Evolutionary conservation across 495 filamentous ascomycete genomes (phyloP), one percentile per base, ranked within the genome.

Genomic region (Aspergillus coremiiformis): DNA sequence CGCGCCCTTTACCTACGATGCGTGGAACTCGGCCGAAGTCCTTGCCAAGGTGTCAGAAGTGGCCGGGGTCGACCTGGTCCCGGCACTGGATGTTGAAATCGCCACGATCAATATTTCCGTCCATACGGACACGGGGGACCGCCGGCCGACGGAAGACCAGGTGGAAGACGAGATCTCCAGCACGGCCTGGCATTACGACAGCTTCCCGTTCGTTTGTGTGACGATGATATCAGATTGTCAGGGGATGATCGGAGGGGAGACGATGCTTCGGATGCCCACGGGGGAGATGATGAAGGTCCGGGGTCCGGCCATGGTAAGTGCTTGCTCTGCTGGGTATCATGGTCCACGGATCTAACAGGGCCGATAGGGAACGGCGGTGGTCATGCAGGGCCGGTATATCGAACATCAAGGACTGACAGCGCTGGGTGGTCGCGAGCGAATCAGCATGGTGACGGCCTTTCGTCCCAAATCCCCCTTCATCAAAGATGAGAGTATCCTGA

Each of bases 191-290:
- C 84, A 90, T 65, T 78, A 67, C 32, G 85, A 90, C 55, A 83
- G 81, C 55, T 88, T 85, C 61, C 86, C 86, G 0, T 90, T 87
- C 52, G 86, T 89, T 14, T 89, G 86, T 56, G 84, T 90, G 21
- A 74, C 80, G 4, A 90, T 89, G 86, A 75, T 89, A 39, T 85
- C 82, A 43, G 84, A 90, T 57, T 83, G 81, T 42, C 78, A 72
- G 0, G 71, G 72, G 12, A 90, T 89, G 85, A 69, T 84, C 7
- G 85, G 85, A 26, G 86, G 86, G 2, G 86, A 89, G 63, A 89
- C 85, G 2, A 85, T 81, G 4, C 66, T 88, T 17, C 71, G 72
- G 46, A 84, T 75, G 0, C 78, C 76, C 0, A 70, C 37, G 2
- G 84, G 83, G 0, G 78, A 82, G 5, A 73, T 86, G 23, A 70